Percentiles rank a stretch among this genome's conserved stretches.
phyloP scores from a whole-genome alignment of 2,329 filamentous ascomycete genomes.

The Talaromyces marneffei region DNA sequence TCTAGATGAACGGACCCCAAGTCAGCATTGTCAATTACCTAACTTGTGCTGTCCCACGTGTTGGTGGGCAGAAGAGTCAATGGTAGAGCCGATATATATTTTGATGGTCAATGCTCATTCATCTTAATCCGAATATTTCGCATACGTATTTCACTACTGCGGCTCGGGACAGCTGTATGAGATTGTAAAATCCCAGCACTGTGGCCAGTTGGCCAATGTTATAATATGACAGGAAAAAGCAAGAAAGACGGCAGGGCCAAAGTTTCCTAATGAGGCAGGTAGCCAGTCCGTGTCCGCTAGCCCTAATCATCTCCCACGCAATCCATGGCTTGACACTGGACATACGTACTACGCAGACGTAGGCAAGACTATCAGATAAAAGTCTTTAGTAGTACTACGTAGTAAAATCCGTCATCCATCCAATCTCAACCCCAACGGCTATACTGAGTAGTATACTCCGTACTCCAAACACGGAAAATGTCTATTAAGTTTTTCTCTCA shows the following conservation, averaged over 20 bases:
- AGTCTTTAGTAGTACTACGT: too few species aligned
- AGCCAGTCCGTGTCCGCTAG: neutral
- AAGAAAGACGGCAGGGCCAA: neutral
- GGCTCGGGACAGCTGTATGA: neutral
- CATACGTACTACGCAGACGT: too few species aligned
- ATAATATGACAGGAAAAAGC: neutral
- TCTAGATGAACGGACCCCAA: neutral
- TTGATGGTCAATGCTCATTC: neutral
- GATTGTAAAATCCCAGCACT: neutral
- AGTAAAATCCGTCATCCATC: too few species aligned
- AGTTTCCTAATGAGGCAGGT: neutral
- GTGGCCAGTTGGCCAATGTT: neutral
- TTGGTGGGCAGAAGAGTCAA: neutral
- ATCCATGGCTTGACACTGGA: too few species aligned
- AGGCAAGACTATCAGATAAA: too few species aligned
- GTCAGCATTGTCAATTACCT: neutral
- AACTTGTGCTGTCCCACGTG: neutral
- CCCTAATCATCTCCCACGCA: neutral
- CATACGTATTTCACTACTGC: neutral
- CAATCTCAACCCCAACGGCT: neutral
- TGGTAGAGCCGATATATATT: neutral
- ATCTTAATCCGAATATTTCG: neutral
- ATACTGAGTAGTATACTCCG: too few species aligned
- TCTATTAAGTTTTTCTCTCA: neutral
- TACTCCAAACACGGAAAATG: neutral